A percentile compares a stretch with the other conserved stretches of the same genome.
Conservation (phyloP, 768 basidiomycete species). For the Termitomyces titanicus region DNA sequence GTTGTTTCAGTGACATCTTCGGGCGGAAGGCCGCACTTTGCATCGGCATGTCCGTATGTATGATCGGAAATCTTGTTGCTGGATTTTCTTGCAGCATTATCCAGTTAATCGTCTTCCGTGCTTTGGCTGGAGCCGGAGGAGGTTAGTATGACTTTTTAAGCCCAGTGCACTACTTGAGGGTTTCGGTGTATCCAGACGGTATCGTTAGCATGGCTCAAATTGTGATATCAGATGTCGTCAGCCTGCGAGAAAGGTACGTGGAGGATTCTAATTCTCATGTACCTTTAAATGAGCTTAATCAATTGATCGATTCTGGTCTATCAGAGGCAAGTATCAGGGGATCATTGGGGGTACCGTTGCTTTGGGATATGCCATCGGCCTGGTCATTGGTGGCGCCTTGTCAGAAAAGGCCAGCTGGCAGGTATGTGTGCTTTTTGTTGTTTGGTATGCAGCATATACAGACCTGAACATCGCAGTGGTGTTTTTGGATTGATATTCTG, state of each 20-base stretch:
- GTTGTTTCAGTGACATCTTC: slow-evolving; percentile 64
- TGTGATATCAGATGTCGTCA: slow-evolving; percentile 70
- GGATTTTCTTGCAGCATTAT: slow-evolving; percentile 64
- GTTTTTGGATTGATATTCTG: slow-evolving; percentile 72
- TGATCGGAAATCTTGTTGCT: slow-evolving; percentile 62
- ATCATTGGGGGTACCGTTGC: slow-evolving; percentile 58
- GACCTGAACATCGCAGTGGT: slow-evolving; percentile 44
- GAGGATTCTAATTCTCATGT: background rate
- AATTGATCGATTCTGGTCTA: too few relatives aligned
- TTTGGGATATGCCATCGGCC: slow-evolving; percentile 63
- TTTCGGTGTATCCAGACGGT: slow-evolving; percentile 32
- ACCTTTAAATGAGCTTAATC: background rate
- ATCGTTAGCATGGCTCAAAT: slow-evolving; percentile 70
- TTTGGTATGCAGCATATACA: background rate
- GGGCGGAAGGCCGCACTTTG: slow-evolving; percentile 60
- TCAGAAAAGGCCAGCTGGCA: slow-evolving; percentile 62
- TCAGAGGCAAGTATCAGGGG: slow-evolving; percentile 74
- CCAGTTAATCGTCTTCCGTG: slow-evolving; percentile 68
- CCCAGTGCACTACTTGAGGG: too few relatives aligned
- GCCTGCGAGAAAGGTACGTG: slow-evolving; percentile 55
- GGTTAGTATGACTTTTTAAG: too few relatives aligned
- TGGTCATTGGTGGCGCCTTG: slow-evolving; percentile 63
- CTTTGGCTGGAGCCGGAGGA: too few relatives aligned
- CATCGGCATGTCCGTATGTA: slow-evolving; percentile 57
- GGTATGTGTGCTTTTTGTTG: slow-evolving; percentile 29